Base-by-base conservation (phyloP, 352 stramenopile species). In the Globisporangium takayamanum region DNA sequence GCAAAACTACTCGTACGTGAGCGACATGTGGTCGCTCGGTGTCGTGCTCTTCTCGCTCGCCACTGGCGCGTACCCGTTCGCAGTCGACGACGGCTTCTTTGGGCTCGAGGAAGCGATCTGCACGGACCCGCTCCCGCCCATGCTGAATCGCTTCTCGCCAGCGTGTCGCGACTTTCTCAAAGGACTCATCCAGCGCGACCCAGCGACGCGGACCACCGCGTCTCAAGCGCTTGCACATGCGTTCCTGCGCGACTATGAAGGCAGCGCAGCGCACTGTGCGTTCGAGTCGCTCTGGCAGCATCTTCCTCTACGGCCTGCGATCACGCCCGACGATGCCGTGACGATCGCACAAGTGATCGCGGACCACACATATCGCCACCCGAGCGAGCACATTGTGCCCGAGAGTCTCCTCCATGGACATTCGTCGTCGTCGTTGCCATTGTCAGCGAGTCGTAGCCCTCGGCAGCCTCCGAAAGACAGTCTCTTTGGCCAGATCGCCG, bases 111-210 rank as follows among this genome's bases (percentile, higher is more conserved):
- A 93, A 47, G 76, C 85, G 0, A 94, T 94, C 57, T 85, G 86
- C 55, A 74, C 85, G 0, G 84, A 92, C 41, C 70, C 78, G 5
- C 52, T 91, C 51, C 84, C 80, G 25, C 76, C 76, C 0, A 86
- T 91, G 70, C 84, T 80, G 2, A 89, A 87, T 39, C 68, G 76
- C 5, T 89, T 98, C 54, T 95, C 88, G 0, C 57, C 80, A 1
- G 82, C 79, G 18, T 97, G 91, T 25, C 96, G 97, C 25, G 89
- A 98, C 66, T 92, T 99, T 33, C 72, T 99, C 54, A 94, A 88
- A 28, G 65, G 88, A 37, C 72, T 98, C 36, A 73, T 99, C 33
- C 80, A 88, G 44, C 84, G 95, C 36, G 91, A 98, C 67, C 89
- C 91, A 6, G 49, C 63, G 2, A 72, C 65, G 12, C 74, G 96